Conservation (phyloP, 31 red algal species). For the Bonnemaisonia californica region DNA sequence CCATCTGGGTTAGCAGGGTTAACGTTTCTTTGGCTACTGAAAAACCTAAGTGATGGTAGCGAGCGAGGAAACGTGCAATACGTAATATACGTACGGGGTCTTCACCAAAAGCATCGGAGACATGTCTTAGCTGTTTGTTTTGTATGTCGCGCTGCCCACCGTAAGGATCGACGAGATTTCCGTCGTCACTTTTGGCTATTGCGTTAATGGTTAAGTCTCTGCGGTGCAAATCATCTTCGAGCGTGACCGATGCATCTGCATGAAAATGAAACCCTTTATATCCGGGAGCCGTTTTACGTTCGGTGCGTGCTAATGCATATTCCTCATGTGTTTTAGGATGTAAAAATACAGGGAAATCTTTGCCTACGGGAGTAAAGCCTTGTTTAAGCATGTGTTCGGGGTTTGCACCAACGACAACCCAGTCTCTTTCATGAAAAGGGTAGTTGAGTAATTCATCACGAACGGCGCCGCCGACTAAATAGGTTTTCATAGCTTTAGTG, state of each 20-base stretch:
- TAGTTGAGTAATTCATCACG: constrained; percentile 21
- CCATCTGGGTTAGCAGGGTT: not conserved
- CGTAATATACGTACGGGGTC: constrained; percentile 28
- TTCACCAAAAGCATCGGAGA: not conserved
- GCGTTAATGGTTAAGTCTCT: constrained; percentile 34
- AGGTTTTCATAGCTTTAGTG: not conserved
- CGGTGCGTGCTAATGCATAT: constrained; percentile 9
- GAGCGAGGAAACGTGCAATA: not conserved
- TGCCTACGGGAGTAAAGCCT: not conserved
- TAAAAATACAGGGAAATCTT: constrained; percentile 12
- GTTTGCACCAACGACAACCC: not conserved
- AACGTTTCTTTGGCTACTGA: not conserved
- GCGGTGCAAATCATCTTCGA: constrained; percentile 29
- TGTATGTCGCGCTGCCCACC: constrained; percentile 8
- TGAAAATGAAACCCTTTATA: constrained; percentile 13
- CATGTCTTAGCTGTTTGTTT: not conserved
- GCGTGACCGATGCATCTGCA: not conserved
- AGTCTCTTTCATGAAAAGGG: constrained; percentile 16
- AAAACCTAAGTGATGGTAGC: not conserved
- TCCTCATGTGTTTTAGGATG: constrained; percentile 7
- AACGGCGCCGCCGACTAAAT: constrained; percentile 16
- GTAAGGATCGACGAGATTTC: constrained; percentile 23
- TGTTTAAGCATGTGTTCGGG: not conserved
- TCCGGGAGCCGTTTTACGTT: constrained; percentile 4
- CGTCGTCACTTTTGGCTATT: constrained; percentile 10